Percentiles rank a stretch among this genome's conserved stretches.
These are phyloP conservation scores for Lecanicillium sp. DNA, from an alignment of 2,329 filamentous ascomycete genomes.

Conservation along the genomic window DNA sequence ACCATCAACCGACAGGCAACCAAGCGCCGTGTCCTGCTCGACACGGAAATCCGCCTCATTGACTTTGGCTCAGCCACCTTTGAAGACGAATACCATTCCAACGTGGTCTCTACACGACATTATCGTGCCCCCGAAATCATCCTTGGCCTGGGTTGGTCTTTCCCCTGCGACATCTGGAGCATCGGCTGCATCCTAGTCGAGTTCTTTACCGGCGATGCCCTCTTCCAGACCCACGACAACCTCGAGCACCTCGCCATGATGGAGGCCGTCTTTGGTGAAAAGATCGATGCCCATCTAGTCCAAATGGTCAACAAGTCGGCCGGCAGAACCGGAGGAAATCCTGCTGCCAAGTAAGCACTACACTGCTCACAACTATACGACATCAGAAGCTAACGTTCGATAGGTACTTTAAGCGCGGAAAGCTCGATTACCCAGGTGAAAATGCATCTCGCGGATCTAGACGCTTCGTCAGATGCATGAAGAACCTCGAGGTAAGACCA, in stretches of 20 bases:
- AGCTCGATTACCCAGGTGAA: slow-evolving; percentile 57
- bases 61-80: slow-evolving; percentile 69
- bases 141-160: slow-evolving; percentile 64
- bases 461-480: slow-evolving; percentile 68
- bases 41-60: slow-evolving; percentile 64
- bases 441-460: slow-evolving; percentile 60
- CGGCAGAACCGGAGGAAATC: slow-evolving; percentile 50
- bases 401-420: slow-evolving; percentile 62
- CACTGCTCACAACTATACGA: background rate
- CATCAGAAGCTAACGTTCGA: slow-evolving; percentile 22
- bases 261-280: slow-evolving; percentile 58
- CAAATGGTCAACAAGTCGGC: slow-evolving; percentile 43
- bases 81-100: slow-evolving; percentile 67
- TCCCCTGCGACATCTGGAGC: slow-evolving; percentile 68
- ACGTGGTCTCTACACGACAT: slow-evolving; percentile 63
- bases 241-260: slow-evolving; percentile 69
- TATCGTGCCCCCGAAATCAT: slow-evolving; percentile 68
- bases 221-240: slow-evolving; percentile 69
- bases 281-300: slow-evolving; percentile 55
- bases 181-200: slow-evolving; percentile 68
- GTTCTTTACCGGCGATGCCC: slow-evolving; percentile 64
- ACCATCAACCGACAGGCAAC: slow-evolving; percentile 55
- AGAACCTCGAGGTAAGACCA: slow-evolving; percentile 49
- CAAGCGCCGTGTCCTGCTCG: slow-evolving; percentile 58
- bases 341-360: slow-evolving; percentile 55